These are phyloP conservation scores for Tetrahymena thermophila DNA, from an alignment of 73 alveolate genomes.

Conservation along the genomic window DNA sequence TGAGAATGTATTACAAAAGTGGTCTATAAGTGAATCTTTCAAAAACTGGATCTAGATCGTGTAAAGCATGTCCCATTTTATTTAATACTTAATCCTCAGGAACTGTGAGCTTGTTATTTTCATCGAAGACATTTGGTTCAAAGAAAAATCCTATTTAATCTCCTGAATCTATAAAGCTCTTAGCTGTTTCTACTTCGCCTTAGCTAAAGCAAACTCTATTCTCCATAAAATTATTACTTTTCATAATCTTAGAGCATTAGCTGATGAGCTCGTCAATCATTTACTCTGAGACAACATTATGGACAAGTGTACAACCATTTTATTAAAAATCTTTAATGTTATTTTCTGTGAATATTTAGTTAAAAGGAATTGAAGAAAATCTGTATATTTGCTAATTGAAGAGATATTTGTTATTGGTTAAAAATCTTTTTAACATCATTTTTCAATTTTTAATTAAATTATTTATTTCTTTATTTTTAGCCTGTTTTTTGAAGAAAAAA, in stretches of 20 bases:
- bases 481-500: too few species aligned
- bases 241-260: not conserved
- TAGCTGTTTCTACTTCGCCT: not conserved
- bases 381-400: not conserved
- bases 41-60: slow-evolving; percentile 61
- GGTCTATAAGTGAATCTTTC: slow-evolving; percentile 39
- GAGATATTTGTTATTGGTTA: not conserved
- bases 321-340: not conserved
- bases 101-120: not conserved
- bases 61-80: slow-evolving; percentile 72
- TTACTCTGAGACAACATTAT: not conserved
- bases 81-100: slow-evolving; percentile 31
- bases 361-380: not conserved
- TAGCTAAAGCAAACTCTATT: not conserved
- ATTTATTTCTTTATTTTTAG: too few species aligned
- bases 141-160: not conserved
- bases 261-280: not conserved
- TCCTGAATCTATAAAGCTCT: not conserved
- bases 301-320: not conserved
- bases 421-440: not conserved
- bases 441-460: too few species aligned
- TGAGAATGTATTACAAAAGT: slow-evolving; percentile 16
- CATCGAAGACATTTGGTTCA: not conserved
- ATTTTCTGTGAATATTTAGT: not conserved
- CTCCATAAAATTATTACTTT: not conserved